Conservation (phyloP, 495 filamentous ascomycete genomes). For the Tuber magnatum region DNA sequence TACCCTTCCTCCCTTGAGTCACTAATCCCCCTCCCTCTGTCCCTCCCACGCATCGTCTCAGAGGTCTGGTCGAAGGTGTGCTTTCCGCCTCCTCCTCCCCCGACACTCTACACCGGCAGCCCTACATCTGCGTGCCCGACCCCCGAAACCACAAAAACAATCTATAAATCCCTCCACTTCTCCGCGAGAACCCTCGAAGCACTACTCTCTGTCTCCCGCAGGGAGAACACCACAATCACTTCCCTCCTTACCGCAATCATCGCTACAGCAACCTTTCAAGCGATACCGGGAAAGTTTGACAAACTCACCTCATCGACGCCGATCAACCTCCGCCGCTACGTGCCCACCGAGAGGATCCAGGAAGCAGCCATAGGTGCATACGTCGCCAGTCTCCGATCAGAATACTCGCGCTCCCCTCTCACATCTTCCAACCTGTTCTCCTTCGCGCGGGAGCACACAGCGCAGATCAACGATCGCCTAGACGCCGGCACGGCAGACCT, state of each 20-base stretch:
- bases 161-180: slow-evolving; percentile 32
- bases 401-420: neutral
- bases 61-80: slow-evolving; percentile 20
- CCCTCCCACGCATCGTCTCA: slow-evolving; percentile 3
- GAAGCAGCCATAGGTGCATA: slow-evolving; percentile 45
- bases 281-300: slow-evolving; percentile 28
- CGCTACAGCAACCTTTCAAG: slow-evolving; percentile 42
- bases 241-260: slow-evolving; percentile 41
- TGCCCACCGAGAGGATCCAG: slow-evolving; percentile 38
- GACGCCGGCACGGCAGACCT: slow-evolving; percentile 42
- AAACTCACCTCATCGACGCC: slow-evolving; percentile 5
- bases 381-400: slow-evolving; percentile 35
- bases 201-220: slow-evolving; percentile 35
- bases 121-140: slow-evolving; percentile 34
- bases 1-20: slow-evolving; percentile 15
- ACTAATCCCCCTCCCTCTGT: slow-evolving; percentile 8
- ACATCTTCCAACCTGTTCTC: slow-evolving; percentile 39
- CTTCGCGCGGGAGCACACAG: slow-evolving; percentile 42
- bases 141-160: slow-evolving; percentile 39
- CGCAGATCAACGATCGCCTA: slow-evolving; percentile 39
- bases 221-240: slow-evolving; percentile 43
- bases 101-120: slow-evolving; percentile 39
- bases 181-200: slow-evolving; percentile 25
- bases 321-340: slow-evolving; percentile 43
- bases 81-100: slow-evolving; percentile 38